Conservation (phyloP, 2,329 filamentous ascomycete species). For the Colletotrichum tropicale region DNA sequence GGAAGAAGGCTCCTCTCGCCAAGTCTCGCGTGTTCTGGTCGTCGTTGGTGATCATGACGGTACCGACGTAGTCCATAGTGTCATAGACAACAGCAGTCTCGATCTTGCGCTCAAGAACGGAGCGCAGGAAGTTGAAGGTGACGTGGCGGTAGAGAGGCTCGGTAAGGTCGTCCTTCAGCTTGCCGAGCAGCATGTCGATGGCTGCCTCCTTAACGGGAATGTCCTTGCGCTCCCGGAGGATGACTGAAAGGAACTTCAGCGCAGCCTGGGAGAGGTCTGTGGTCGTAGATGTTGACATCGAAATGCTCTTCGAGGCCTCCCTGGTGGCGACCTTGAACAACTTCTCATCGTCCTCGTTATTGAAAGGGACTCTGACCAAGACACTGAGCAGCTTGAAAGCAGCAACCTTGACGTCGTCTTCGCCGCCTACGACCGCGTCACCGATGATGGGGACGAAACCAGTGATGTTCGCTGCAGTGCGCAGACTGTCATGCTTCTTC, state of each 20-base stretch:
- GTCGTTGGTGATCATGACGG: constrained; percentile 95
- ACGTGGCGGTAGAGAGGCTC: constrained; percentile 91
- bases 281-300: constrained; percentile 76
- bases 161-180: constrained; percentile 86
- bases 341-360: constrained; percentile 67
- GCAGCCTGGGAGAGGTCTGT: constrained; percentile 87
- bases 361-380: constrained; percentile 83
- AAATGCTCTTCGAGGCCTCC: constrained; percentile 84
- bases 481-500: constrained; percentile 81
- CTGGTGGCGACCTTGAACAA: constrained; percentile 79
- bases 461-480: constrained; percentile 78
- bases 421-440: constrained; percentile 80
- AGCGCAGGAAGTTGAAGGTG: constrained; percentile 92
- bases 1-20: constrained; percentile 87
- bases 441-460: constrained; percentile 91
- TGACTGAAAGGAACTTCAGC: constrained; percentile 83
- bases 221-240: constrained; percentile 80
- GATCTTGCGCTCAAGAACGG: constrained; percentile 83
- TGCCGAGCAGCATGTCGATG: constrained; percentile 80
- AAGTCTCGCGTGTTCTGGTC: constrained; percentile 87
- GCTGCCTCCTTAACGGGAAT: constrained; percentile 80
- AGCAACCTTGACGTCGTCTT: constrained; percentile 92
- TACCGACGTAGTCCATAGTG: constrained; percentile 84
- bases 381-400: constrained; percentile 84
- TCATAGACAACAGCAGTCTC: constrained; percentile 91